These are phyloP conservation scores for Smallanthus sonchifolius DNA, from an alignment of 129 eudicot genomes.

Conservation along the genomic window DNA sequence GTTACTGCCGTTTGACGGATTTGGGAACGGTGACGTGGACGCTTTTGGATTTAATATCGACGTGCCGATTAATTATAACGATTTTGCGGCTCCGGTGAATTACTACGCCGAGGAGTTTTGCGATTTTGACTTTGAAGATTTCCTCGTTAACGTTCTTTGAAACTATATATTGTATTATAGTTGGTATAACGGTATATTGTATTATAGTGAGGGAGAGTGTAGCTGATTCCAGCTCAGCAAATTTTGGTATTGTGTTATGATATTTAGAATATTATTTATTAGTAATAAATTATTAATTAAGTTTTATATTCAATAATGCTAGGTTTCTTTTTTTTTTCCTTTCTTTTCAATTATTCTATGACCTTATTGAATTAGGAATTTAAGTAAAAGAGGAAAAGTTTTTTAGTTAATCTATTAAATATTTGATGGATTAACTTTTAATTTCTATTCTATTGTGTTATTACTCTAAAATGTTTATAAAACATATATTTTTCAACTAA, in stretches of 20 bases:
- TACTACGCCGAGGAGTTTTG: slow-evolving; percentile 38
- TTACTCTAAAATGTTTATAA: too few relatives aligned
- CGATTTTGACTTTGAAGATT: slow-evolving; percentile 54
- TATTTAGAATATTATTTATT: slow-evolving; percentile 2
- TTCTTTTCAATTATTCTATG: neutral
- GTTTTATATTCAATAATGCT: neutral
- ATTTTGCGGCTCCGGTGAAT: slow-evolving; percentile 16
- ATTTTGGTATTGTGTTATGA: slow-evolving; percentile 24
- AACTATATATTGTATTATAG: neutral
- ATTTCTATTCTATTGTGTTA: too few relatives aligned
- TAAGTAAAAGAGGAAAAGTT: too few relatives aligned
- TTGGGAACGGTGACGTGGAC: slow-evolving; percentile 38
- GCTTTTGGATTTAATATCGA: slow-evolving; percentile 40
- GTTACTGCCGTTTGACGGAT: slow-evolving; percentile 36
- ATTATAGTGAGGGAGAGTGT: slow-evolving; percentile 16
- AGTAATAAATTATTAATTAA: neutral
- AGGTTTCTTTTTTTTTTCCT: neutral
- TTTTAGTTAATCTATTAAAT: too few relatives aligned
- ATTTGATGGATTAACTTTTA: too few relatives aligned
- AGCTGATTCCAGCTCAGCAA: slow-evolving; percentile 32
- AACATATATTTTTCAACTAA: too few relatives aligned
- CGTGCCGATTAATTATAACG: slow-evolving; percentile 23
- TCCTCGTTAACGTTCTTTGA: slow-evolving; percentile 39
- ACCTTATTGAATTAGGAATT: too few relatives aligned
- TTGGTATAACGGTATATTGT: neutral